Base-by-base conservation (phyloP, 352 stramenopile species). In the Globisporangium solare region DNA sequence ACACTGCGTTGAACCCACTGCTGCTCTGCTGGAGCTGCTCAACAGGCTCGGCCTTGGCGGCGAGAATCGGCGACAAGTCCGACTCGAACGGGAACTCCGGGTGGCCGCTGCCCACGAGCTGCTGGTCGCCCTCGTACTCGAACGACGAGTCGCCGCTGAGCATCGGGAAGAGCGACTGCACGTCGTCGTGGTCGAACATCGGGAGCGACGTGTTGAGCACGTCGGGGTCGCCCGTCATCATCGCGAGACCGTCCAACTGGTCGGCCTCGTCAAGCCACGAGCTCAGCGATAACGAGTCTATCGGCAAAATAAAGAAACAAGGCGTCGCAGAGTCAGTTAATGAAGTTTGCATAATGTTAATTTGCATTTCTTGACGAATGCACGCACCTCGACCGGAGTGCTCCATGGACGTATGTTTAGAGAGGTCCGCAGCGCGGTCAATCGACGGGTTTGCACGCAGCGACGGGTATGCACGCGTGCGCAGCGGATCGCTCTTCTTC, bases 1-100 rank as follows among this genome's bases (percentile, higher is more conserved):
- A 43, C 20, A 24, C 35, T 24, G 14, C 21, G 13, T 13, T n/a
- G 27, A 1, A 6, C 3, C 27, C 27, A 15, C 32, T 56, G 24
- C 35, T 62, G 27, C 5, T 35, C 40, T 27, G 31, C 24, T 32
- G 17, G 17, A 40, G 42, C n/a, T 37, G n/a, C 48, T 48, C 10
- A 21, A 58, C 21, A 24, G 59, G 49, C 62, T 62, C 49, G 3
- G 54, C 46, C 42, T 52, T 76, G 39, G 71, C 62, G 27, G 70
- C 73, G 6, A 83, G 45, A 67, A 89, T 85, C 17, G 76, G 79
- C n/a, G 73, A 86, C 24, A 86, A 22, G 13, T 86, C 73, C 12
- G 64, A 61, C 31, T 80, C 64, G 8, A 83, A 75, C 0, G 68
- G 47, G 40, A 83, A 73, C 51, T 74, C 67, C 17, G 51, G 47